These are phyloP conservation scores for Aphanomyces stellatus DNA, from an alignment of 352 stramenopile species.

Conservation along the genomic window DNA sequence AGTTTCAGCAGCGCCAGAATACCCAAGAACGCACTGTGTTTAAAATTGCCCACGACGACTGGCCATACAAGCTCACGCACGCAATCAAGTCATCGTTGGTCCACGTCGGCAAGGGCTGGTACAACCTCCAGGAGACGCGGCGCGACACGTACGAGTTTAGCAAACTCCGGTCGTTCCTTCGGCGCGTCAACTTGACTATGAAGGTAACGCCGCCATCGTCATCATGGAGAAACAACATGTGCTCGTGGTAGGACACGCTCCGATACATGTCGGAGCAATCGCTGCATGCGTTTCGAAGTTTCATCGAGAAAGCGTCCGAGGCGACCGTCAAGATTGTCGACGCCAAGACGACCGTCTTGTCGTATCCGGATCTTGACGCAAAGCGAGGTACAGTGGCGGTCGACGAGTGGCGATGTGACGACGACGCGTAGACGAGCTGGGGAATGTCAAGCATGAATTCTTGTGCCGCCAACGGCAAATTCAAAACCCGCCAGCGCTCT, in stretches of 20 bases:
- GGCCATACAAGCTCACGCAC: constrained; percentile 52
- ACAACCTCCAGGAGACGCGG: constrained; percentile 71
- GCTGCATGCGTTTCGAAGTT: constrained; percentile 62
- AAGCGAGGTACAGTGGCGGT: background rate
- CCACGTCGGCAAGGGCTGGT: constrained; percentile 79
- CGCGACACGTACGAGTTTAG: constrained; percentile 86
- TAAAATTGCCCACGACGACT: constrained; percentile 78
- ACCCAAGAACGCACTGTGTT: constrained; percentile 54
- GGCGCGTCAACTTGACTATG: constrained; percentile 74
- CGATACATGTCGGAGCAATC: constrained; percentile 65
- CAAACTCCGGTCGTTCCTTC: constrained; percentile 64
- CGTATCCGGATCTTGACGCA: constrained; percentile 50
- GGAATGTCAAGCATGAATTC: constrained; percentile 72
- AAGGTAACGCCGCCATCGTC: background rate
- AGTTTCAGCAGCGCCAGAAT: constrained; percentile 79
- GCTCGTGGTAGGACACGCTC: constrained; percentile 50
- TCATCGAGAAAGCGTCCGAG: constrained; percentile 41
- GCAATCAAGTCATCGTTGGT: constrained; percentile 65
- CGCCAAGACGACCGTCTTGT: constrained; percentile 57
- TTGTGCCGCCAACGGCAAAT: constrained; percentile 63
- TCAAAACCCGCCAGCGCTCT: constrained; percentile 47
- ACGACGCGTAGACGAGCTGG: constrained; percentile 31
- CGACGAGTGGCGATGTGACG: background rate
- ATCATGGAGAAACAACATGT: too few relatives aligned
- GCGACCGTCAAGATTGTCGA: constrained; percentile 66